Conservation (phyloP, 768 basidiomycete genomes). For the Russula brevipes region DNA sequence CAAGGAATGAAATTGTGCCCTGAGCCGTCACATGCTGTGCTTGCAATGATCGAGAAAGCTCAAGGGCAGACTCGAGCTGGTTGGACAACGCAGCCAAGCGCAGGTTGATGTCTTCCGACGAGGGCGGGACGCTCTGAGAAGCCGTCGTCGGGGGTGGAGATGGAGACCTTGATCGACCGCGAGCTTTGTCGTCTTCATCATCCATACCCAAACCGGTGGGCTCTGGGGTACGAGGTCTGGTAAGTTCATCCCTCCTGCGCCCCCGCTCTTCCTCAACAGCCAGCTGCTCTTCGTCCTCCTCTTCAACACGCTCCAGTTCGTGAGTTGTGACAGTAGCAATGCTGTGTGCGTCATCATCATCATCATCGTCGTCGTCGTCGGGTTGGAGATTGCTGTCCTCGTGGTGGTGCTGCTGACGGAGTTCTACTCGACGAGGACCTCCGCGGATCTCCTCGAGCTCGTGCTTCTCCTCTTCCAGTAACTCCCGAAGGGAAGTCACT, state of each 20-base stretch:
- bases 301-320: constrained; percentile 65
- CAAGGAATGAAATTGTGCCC: constrained; percentile 60
- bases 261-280: constrained; percentile 40
- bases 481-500: constrained; percentile 61
- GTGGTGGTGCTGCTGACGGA: constrained; percentile 21
- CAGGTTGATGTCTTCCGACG: constrained; percentile 52
- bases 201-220: constrained; percentile 56
- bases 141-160: constrained; percentile 26
- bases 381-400: constrained; percentile 33
- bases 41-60: constrained; percentile 67
- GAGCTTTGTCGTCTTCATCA: constrained; percentile 43
- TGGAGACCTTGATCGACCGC: constrained; percentile 27
- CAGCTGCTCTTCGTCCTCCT: constrained; percentile 63
- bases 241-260: constrained; percentile 48
- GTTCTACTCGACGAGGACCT: constrained; percentile 21
- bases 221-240: constrained; percentile 76
- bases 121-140: constrained; percentile 27
- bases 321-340: constrained; percentile 66
- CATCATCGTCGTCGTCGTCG: constrained; percentile 40
- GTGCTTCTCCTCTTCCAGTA: constrained; percentile 61
- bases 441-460: constrained; percentile 40
- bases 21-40: constrained; percentile 75
- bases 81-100: constrained; percentile 58
- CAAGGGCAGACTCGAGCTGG: constrained; percentile 72
- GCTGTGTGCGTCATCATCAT: constrained; percentile 58